Conservation (phyloP, 2,329 filamentous ascomycete species). For the Daldinia sp. region DNA sequence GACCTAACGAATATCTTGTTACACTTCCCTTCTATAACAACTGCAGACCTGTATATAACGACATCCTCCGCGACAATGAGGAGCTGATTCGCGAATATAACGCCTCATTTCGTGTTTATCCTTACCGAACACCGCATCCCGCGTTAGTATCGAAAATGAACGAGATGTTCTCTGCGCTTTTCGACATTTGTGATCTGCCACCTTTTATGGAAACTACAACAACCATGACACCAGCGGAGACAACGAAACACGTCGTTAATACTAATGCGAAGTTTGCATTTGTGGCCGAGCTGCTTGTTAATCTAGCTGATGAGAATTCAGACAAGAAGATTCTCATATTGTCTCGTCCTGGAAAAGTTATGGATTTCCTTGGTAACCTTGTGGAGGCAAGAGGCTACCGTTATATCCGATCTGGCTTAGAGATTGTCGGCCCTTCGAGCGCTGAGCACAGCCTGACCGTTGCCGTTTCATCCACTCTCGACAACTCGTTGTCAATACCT, state of each 20-base stretch:
- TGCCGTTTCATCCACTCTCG: slow-evolving; percentile 58
- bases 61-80: slow-evolving; percentile 59
- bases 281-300: slow-evolving; percentile 65
- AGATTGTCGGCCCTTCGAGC: slow-evolving; percentile 30
- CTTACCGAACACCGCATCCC: slow-evolving; percentile 55
- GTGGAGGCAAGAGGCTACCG: slow-evolving; percentile 55
- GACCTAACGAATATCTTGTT: slow-evolving; percentile 61
- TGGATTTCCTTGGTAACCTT: slow-evolving; percentile 65
- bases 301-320: slow-evolving; percentile 54
- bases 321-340: slow-evolving; percentile 66
- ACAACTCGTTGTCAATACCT: slow-evolving; percentile 54
- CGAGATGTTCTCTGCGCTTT: slow-evolving; percentile 62
- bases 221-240: slow-evolving; percentile 56
- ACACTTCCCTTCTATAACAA: slow-evolving; percentile 69
- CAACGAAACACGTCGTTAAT: slow-evolving; percentile 66
- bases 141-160: slow-evolving; percentile 62
- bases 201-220: slow-evolving; percentile 62
- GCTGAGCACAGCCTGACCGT: slow-evolving; percentile 52
- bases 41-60: slow-evolving; percentile 64
- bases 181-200: slow-evolving; percentile 69
- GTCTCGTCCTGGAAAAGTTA: slow-evolving; percentile 61
- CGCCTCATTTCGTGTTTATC: slow-evolving; percentile 57
- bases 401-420: slow-evolving; percentile 50
- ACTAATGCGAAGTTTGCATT: slow-evolving; percentile 73
- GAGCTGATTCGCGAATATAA: slow-evolving; percentile 61